phyloP scores from a whole-genome alignment of 108 stramenopile genomes.

The Cyclotella atomus region DNA sequence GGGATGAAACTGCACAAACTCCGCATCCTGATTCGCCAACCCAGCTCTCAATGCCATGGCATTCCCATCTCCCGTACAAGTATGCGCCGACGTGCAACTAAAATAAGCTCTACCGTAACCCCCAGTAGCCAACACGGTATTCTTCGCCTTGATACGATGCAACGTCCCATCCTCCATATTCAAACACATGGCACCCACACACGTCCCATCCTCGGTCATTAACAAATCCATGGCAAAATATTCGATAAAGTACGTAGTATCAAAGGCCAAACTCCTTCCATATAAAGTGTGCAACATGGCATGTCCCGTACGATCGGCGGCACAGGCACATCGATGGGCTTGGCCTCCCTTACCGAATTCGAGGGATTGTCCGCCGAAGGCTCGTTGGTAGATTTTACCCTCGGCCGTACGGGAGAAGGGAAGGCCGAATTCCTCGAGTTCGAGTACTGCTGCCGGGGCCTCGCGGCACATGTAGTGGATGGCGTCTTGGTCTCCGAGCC shows the following conservation, averaged over 20 bases:
- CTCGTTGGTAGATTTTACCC: constrained; percentile 99
- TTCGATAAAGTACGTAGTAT: constrained; percentile 99
- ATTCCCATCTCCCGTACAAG: constrained; percentile 98
- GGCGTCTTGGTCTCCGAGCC: constrained; percentile 99
- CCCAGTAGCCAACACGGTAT: constrained; percentile 98
- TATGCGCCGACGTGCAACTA: constrained; percentile 97
- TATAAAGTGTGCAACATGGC: constrained; percentile 99
- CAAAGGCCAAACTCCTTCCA: constrained; percentile 97
- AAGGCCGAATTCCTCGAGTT: constrained; percentile 96
- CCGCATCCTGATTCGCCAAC: constrained; percentile 94
- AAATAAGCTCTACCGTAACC: constrained; percentile 99
- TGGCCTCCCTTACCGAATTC: constrained; percentile 99
- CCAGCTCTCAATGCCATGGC: constrained; percentile 96
- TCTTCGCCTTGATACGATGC: constrained; percentile 96
- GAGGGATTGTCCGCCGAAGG: constrained; percentile 98
- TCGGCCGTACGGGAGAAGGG: constrained; percentile 97
- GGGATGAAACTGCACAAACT: constrained; percentile 99
- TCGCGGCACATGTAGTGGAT: constrained; percentile 99
- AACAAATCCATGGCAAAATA: constrained; percentile 98
- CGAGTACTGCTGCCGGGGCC: constrained; percentile 96
- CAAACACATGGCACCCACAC: constrained; percentile 94
- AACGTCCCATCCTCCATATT: constrained; percentile 99
- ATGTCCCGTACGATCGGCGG: constrained; percentile 99
- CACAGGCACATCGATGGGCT: constrained; percentile 95
- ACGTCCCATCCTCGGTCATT: constrained; percentile 87